These are phyloP conservation scores for Selaginella moellendorffii DNA, from an alignment of 75 land plant genomes.

Conservation along the genomic window DNA sequence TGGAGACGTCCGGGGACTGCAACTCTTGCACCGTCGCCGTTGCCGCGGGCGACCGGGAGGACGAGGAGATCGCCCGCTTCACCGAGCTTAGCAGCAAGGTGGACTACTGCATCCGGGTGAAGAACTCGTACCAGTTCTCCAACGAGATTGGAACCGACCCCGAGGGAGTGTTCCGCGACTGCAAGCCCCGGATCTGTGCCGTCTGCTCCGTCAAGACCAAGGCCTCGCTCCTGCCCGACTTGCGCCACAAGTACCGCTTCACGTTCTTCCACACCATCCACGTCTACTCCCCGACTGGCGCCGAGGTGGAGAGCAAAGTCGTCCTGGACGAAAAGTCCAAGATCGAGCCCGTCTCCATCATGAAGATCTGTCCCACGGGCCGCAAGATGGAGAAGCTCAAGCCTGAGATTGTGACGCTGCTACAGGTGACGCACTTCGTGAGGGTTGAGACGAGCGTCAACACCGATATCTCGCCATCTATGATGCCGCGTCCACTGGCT, in stretches of 20 bases:
- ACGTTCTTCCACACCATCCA: constrained; percentile 7
- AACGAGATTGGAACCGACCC: neutral
- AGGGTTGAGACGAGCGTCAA: neutral
- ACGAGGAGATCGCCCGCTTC: neutral
- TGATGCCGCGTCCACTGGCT: neutral
- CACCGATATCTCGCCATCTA: neutral
- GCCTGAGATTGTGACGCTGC: neutral
- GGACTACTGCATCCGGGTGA: neutral
- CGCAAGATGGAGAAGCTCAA: neutral
- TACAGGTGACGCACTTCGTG: neutral
- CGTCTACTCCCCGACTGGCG: neutral
- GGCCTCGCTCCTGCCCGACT: neutral
- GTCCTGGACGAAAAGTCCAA: neutral
- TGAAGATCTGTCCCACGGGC: neutral
- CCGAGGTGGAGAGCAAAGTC: neutral
- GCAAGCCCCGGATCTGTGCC: neutral
- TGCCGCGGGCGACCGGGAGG: neutral
- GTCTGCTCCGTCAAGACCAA: constrained; percentile 4
- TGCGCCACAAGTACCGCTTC: constrained; percentile 1
- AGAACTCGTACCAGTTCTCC: constrained; percentile 3
- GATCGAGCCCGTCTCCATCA: neutral
- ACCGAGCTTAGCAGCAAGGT: constrained; percentile 1
- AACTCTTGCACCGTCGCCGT: no score
- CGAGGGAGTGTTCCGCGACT: neutral
- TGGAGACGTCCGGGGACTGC: no score